Evolutionary conservation across 2,329 filamentous ascomycete species (phyloP), one percentile per base, ranked within the genome.

Genomic region (Ophiosphaerella korrae): DNA sequence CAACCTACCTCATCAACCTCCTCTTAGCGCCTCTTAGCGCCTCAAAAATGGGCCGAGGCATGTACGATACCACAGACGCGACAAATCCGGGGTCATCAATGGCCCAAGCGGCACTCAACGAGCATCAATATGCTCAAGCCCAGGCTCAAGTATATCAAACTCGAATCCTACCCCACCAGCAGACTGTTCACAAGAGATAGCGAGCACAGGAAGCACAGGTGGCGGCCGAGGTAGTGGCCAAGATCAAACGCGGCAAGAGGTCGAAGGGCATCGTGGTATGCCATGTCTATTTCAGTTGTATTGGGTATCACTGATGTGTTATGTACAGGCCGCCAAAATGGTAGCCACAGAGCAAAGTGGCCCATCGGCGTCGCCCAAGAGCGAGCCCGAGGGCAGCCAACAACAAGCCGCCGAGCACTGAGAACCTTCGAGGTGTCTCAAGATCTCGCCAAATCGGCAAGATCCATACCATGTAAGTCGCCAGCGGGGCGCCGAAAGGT

Each of bases 41-140:
- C 26, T 29, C 26, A 11, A 53, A 11, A 13, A 66, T 66, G 62
- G 58, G 58, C 0, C 62, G 60, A 1, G 58, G 52, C 1, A 63
- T 37, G 5, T 67, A 67, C 45, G 63, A 66, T 36, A 39, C 34
- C 1, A 64, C 57, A 0, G 42, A 48, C 14, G 53, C 42, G 12
- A 21, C 7, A 4, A 16, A 40, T 2, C 13, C 37, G 1, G 45
- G 45, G 24, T 54, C 57, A 2, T 48, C 47, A 0, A 50, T 51
- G 5, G 60, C 46, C 8, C 29, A 16, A 2, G 31, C 16, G 2
- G 50, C 45, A 6, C 33, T 62, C 1, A 14, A 33, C 1, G 33
- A 45, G 11, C 42, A 57, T 6, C 33, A 51, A 3, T 12, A 5
- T 11, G 45, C 39, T 12, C 26, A 14, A 23, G 33, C 38, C 5